Evolutionary conservation across 116 monocot genomes (phyloP).

Genomic region (Phalaenopsis hybrid): DNA sequence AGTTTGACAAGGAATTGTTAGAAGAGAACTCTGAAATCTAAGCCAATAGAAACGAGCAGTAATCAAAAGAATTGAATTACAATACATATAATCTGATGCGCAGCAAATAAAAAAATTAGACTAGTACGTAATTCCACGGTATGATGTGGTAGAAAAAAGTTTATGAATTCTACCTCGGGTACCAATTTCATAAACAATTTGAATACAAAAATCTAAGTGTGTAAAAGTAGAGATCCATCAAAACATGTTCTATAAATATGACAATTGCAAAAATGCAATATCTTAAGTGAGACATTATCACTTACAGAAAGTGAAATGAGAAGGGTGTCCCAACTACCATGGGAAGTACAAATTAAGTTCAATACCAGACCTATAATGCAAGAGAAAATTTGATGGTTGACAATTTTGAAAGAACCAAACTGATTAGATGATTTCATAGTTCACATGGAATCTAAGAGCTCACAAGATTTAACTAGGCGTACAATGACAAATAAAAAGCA

Average conservation of each 20-base stretch:
- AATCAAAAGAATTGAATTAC: neutral
- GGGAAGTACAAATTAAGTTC: neutral
- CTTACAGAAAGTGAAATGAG: neutral
- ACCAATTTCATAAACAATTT: neutral
- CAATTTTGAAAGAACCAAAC: neutral
- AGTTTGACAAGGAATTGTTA: conserved; percentile 5
- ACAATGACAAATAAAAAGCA: neutral
- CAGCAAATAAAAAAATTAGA: neutral
- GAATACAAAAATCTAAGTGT: neutral
- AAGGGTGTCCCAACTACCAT: neutral
- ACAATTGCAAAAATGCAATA: neutral
- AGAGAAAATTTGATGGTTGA: neutral
- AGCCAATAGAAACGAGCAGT: neutral
- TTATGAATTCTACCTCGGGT: neutral
- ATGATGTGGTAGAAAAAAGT: neutral
- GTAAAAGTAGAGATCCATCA: neutral
- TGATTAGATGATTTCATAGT: neutral
- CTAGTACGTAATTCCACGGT: neutral
- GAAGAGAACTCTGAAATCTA: neutral
- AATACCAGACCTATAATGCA: neutral
- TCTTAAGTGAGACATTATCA: neutral
- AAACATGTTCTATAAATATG: neutral
- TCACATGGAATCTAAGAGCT: neutral
- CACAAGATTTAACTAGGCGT: neutral
- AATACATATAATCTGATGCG: neutral